Evolutionary conservation across 352 stramenopile genomes (phyloP).

Genomic region (Aphanomyces euteiches): DNA sequence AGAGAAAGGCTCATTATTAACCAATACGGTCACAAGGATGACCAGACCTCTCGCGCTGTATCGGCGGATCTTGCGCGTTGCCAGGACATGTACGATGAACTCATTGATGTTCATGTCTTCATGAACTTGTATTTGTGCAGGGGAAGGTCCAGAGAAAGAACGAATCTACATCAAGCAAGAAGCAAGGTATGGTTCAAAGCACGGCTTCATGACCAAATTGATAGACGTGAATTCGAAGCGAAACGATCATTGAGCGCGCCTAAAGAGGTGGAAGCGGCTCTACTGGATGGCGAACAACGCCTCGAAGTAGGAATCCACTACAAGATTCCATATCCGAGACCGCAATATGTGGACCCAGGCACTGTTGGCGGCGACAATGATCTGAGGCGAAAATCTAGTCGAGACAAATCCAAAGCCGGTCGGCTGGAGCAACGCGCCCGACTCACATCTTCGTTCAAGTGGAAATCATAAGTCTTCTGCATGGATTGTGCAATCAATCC

Average conservation of each 20-base stretch:
- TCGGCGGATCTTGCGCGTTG: constrained; percentile 65
- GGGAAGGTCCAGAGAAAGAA: constrained; percentile 57
- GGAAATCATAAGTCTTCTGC: constrained; percentile 20
- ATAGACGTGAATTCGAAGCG: constrained; percentile 61
- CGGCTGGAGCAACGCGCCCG: neutral
- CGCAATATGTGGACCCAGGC: constrained; percentile 69
- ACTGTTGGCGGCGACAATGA: constrained; percentile 71
- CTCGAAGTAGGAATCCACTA: constrained; percentile 80
- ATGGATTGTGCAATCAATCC: neutral
- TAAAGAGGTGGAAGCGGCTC: constrained; percentile 43
- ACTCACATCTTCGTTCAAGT: constrained; percentile 15
- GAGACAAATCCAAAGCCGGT: constrained; percentile 42
- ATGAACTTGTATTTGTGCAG: constrained; percentile 37
- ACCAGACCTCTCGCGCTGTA: constrained; percentile 55
- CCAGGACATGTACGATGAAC: constrained; percentile 55
- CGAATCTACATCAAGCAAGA: constrained; percentile 64
- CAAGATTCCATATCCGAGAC: constrained; percentile 78
- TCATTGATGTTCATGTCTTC: constrained; percentile 1
- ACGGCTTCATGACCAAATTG: constrained; percentile 1
- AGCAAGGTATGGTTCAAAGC: constrained; percentile 41
- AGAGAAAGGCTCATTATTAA: constrained; percentile 19
- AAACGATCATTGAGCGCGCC: constrained; percentile 41
- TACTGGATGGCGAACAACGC: constrained; percentile 59
- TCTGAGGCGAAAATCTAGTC: constrained; percentile 57
- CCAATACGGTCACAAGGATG: constrained; percentile 17